Base-by-base conservation (phyloP, 2,329 filamentous ascomycete genomes). In the Xylariales sp. region DNA sequence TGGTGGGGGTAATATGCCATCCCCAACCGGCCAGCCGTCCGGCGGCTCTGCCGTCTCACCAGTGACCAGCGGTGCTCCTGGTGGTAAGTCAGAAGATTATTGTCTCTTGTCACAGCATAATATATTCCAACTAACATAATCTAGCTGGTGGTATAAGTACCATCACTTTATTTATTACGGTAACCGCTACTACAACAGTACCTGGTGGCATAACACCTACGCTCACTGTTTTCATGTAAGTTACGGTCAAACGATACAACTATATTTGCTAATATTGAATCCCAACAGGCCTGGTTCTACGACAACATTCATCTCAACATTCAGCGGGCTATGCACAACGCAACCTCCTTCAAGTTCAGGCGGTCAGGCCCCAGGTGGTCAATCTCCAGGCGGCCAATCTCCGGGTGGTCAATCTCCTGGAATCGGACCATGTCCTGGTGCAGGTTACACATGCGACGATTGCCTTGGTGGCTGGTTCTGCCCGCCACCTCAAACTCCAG, bases 381-480 rank as follows among this genome's bases (percentile, higher is more conserved):
- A n/a, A n/a, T n/a, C n/a, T n/a, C n/a, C n/a, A n/a, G n/a, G n/a
- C n/a, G n/a, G n/a, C n/a, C n/a, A n/a, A n/a, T 14, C 43, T 24
- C 28, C 46, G 20, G 39, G 47, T 11, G 48, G 29, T 14, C 43
- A 44, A 28, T 40, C n/a, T 4, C 16, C 39, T 27, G 45, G 48
- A 11, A 45, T 42, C 16, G 59, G 59, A 4, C 61, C 62, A n/a
- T 64, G 61, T 34, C 61, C 61, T 14, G 58, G 57, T 14, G 38
- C 51, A 33, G 60, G 61, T 5, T 65, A 63, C 38, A 59, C 58
- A n/a, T 64, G 61, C 38, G 44, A 60, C 24, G 59, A 60, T 8
- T 65, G 61, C 31, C 47, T 55, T 12, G 57, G 60, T 24, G 61
- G 60, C 16, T 63, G 59, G 61, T 64, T 64, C 42, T 65, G 61